Evolutionary conservation across 1,139 yeast genomes (phyloP).

Genomic region (Trichomonascaceae sp.): DNA sequence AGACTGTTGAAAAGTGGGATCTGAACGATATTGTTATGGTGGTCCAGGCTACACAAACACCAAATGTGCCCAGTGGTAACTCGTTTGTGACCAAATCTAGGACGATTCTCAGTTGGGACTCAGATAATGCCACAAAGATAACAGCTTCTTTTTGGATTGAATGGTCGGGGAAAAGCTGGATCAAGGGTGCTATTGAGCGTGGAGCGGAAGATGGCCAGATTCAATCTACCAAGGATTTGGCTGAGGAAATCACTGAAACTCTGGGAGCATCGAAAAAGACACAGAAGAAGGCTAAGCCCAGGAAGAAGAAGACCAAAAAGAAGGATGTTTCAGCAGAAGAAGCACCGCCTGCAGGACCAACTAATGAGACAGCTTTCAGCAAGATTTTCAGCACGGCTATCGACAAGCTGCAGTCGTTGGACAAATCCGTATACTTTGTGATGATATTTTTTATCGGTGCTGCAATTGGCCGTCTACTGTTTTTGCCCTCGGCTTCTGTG

Average conservation of each 20-base stretch:
- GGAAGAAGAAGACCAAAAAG: conserved; percentile 7
- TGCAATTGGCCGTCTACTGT: conserved; percentile 23
- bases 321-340: not conserved
- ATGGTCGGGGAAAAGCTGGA: conserved; percentile 94
- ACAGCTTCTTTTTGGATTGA: conserved; percentile 63
- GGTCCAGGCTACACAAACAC: conserved; percentile 67
- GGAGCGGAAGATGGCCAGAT: conserved; percentile 90
- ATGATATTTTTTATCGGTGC: conserved; percentile 15
- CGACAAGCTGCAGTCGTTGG: conserved; percentile 13
- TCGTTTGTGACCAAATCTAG: conserved; percentile 71
- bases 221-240: conserved; percentile 54
- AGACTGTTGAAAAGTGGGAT: conserved; percentile 60
- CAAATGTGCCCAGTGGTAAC: conserved; percentile 93
- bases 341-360: not conserved
- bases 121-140: conserved; percentile 58
- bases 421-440: conserved; percentile 18
- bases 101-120: conserved; percentile 66
- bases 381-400: conserved; percentile 7
- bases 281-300: conserved; percentile 13
- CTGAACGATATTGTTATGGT: conserved; percentile 48
- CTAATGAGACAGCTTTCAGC: conserved; percentile 3
- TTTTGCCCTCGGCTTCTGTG: conserved; percentile 5
- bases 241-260: conserved; percentile 49
- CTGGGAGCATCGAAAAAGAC: conserved; percentile 17
- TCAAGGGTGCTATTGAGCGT: conserved; percentile 85